Evolutionary conservation across 108 stramenopile species (phyloP), one percentile per base, ranked within the genome.

Genomic region (Cylindrotheca closterium): DNA sequence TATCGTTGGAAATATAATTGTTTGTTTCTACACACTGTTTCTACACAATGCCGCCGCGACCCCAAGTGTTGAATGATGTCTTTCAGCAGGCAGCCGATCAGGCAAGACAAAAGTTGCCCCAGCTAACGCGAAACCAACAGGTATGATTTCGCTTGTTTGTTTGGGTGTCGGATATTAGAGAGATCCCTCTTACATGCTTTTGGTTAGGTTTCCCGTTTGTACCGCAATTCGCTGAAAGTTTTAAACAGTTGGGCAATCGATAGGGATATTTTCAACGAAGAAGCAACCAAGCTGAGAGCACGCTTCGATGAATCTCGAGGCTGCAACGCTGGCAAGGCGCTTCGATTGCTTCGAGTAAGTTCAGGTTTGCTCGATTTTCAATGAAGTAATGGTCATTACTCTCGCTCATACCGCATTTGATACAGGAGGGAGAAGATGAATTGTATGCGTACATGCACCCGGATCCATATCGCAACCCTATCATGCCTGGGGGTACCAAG

Each of bases 401-500:
- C 8, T 45, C 17, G 42, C 8, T 45, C 12, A 45, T 12, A 45
- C 8, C 42, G 8, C 17, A n/a, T n/a, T n/a, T n/a, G n/a, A n/a
- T n/a, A n/a, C n/a, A 87, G 77, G 91, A 87, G 55, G 93, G 73
- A 47, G 70, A 91, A 65, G 83, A 83, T 18, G 85, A 95, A 65
- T 75, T 95, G 27, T 84, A 81, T 63, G 65, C 73, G 21, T 74
- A 75, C 74, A 84, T 84, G 31, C 95, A 96, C 63, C 96, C 94
- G n/a, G 96, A 94, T 77, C 87, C 82, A 8, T 97, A 97, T 76
- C 83, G 91, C 53, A 77, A 78, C 33, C 87, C 96, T 3, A 86
- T 80, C 84, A 97, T 99, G 98, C 98, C 98, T 0, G 97, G 96
- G 21, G 98, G 98, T n/a, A 84, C 92, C 23, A 84, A 91, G 31